Conservation (phyloP, 345 rosid genomes). For the Geranium brycei region DNA sequence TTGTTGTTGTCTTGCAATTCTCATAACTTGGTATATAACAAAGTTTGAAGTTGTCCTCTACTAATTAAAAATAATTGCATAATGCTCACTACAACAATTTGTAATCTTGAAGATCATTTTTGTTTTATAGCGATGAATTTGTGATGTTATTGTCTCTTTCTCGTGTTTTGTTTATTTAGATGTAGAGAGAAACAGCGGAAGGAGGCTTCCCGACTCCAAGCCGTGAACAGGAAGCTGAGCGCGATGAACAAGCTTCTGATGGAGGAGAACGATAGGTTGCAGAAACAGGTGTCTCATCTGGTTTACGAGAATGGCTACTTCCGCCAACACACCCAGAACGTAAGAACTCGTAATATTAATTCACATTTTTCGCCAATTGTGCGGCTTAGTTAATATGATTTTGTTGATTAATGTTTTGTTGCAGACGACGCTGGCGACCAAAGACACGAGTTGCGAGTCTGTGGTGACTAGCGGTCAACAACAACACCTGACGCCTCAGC, state of each 20-base stretch:
- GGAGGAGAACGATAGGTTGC: conserved; percentile 99
- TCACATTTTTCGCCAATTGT: too few species aligned
- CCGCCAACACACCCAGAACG: conserved; percentile 86
- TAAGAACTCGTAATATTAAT: conserved; percentile 16
- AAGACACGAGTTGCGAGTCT: conserved; percentile 98
- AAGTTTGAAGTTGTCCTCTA: too few species aligned
- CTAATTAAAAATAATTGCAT: too few species aligned
- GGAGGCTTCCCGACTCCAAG: conserved; percentile 95
- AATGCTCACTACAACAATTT: too few species aligned
- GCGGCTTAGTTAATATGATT: neutral
- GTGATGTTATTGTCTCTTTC: neutral
- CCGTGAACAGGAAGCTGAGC: conserved; percentile 84
- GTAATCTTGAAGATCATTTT: neutral
- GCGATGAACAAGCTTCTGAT: conserved; percentile 99
- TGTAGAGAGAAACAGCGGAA: conserved; percentile 99
- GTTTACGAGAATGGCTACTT: conserved; percentile 97
- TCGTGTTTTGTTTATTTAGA: conserved; percentile 28
- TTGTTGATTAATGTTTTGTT: conserved; percentile 11
- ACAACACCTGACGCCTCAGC: conserved; percentile 89
- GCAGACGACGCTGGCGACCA: conserved; percentile 78
- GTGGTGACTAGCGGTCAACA: conserved; percentile 97
- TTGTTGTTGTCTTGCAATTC: too few species aligned
- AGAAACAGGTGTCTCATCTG: conserved; percentile 95
- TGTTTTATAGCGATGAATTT: neutral
- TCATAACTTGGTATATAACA: too few species aligned